Percentiles rank a stretch among this genome's conserved stretches.
Evolutionary conservation across 2,329 filamentous ascomycete genomes (phyloP).

Genomic region (Samsoniella hepiali): DNA sequence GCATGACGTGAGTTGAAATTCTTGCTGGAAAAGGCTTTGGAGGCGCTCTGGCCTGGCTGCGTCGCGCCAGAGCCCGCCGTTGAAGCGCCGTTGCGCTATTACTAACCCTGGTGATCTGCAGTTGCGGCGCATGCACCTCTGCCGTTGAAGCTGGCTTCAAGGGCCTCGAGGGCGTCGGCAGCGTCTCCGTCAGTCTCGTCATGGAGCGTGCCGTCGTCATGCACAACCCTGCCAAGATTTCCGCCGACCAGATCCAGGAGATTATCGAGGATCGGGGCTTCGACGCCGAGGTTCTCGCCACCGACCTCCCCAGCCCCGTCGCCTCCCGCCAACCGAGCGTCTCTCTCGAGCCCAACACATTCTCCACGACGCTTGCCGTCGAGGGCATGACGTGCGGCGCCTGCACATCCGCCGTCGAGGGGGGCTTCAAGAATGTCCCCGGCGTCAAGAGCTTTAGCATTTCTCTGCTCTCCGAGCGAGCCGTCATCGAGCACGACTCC

Average conservation of each 20-base stretch:
- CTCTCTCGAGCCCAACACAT: conserved; percentile 38
- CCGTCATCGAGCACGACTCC: conserved; percentile 78
- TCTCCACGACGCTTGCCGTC: conserved; percentile 73
- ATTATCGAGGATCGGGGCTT: conserved; percentile 91
- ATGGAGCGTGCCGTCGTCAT: conserved; percentile 95
- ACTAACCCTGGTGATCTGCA: conserved; percentile 46
- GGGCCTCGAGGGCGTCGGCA: conserved; percentile 74
- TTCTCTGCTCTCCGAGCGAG: conserved; percentile 78
- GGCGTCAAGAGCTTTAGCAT: conserved; percentile 77
- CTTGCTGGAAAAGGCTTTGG: not conserved
- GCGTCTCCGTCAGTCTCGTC: conserved; percentile 86
- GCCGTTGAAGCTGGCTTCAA: conserved; percentile 93
- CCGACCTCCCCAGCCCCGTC: conserved; percentile 63
- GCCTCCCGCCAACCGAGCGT: conserved; percentile 37
- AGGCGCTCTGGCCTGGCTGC: not conserved
- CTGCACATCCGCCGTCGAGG: conserved; percentile 81
- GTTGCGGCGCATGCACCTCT: conserved; percentile 90
- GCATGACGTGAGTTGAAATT: conserved; percentile 67
- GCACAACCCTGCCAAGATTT: conserved; percentile 73
- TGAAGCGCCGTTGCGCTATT: conserved; percentile 21
- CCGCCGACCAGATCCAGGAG: conserved; percentile 73
- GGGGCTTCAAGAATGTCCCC: conserved; percentile 70
- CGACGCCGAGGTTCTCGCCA: conserved; percentile 83
- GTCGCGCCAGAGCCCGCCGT: not conserved
- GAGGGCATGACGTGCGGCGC: conserved; percentile 91